Conservation (phyloP, 73 alveolate species). For the Uronychia setigera region DNA sequence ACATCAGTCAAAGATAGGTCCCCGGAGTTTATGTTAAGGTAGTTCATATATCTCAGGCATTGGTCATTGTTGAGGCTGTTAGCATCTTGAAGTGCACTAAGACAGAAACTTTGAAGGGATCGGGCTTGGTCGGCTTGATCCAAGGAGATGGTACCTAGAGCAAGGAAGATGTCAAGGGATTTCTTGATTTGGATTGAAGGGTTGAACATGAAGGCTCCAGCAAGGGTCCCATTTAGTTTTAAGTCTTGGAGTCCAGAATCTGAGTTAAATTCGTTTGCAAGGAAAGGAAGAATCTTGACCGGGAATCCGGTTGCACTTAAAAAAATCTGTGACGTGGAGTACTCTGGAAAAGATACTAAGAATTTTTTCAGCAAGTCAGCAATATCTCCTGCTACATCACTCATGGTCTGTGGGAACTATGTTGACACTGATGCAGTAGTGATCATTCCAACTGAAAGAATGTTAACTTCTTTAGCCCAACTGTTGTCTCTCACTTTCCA, state of each 20-base stretch:
- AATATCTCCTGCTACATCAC: not conserved
- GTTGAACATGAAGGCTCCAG: not conserved
- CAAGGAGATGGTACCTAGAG: not conserved
- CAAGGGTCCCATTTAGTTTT: not conserved
- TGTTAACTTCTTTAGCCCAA: not conserved
- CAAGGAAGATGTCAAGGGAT: not conserved
- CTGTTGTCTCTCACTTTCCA: not conserved
- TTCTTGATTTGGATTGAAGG: not conserved
- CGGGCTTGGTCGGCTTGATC: not conserved
- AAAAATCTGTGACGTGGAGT: not conserved
- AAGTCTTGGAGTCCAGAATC: not conserved
- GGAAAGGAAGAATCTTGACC: not conserved
- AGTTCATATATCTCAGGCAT: not conserved
- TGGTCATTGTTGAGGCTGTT: not conserved
- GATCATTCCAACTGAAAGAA: not conserved
- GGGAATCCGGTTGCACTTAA: not conserved
- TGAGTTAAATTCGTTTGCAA: not conserved
- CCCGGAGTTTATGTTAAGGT: not conserved
- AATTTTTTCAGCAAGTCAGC: not conserved
- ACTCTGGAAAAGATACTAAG: not conserved
- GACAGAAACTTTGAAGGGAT: not conserved
- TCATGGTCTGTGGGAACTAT: not conserved
- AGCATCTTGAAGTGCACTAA: not conserved
- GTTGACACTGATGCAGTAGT: not conserved
- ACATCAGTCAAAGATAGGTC: not conserved